phyloP scores from a whole-genome alignment of 352 stramenopile genomes.

The Phytophthora sojae region DNA sequence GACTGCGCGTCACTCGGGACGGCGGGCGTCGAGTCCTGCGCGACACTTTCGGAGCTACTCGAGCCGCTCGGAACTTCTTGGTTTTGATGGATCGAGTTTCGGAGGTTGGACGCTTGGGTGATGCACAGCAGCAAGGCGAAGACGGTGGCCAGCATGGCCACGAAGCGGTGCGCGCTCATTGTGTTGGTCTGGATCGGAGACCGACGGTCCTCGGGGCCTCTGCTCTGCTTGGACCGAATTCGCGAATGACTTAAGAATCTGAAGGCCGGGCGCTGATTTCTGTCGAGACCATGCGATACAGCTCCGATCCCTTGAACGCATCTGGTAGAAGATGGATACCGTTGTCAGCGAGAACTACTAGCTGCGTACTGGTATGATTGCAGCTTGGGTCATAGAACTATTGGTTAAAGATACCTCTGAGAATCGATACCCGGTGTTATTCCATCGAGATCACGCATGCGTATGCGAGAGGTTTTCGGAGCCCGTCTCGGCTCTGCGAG shows the following conservation, averaged over 20 bases:
- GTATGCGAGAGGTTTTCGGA: not conserved
- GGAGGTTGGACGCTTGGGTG: conserved; percentile 18
- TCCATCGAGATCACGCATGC: not conserved
- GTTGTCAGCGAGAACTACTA: conserved; percentile 12
- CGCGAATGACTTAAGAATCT: conserved; percentile 25
- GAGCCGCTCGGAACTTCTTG: conserved; percentile 1
- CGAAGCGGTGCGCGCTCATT: conserved; percentile 25
- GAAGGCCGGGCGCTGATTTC: conserved; percentile 6
- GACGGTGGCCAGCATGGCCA: conserved; percentile 6
- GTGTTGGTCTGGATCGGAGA: conserved; percentile 6
- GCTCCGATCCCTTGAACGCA: conserved; percentile 7
- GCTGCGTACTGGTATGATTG: not conserved
- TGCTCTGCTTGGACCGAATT: conserved; percentile 19
- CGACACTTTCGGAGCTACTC: conserved; percentile 7
- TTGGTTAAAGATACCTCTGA: not conserved
- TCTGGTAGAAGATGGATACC: conserved; percentile 10
- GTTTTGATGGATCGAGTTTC: not conserved
- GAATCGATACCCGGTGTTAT: not conserved
- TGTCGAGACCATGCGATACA: conserved; percentile 13
- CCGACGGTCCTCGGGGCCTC: not conserved
- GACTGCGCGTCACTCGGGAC: not conserved
- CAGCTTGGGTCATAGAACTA: not conserved
- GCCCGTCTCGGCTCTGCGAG: conserved; percentile 3
- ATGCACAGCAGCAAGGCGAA: conserved; percentile 4
- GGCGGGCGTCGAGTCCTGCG: conserved; percentile 24